phyloP scores from a whole-genome alignment of 139 green algal species.

The Diplosphaera chodatii region DNA sequence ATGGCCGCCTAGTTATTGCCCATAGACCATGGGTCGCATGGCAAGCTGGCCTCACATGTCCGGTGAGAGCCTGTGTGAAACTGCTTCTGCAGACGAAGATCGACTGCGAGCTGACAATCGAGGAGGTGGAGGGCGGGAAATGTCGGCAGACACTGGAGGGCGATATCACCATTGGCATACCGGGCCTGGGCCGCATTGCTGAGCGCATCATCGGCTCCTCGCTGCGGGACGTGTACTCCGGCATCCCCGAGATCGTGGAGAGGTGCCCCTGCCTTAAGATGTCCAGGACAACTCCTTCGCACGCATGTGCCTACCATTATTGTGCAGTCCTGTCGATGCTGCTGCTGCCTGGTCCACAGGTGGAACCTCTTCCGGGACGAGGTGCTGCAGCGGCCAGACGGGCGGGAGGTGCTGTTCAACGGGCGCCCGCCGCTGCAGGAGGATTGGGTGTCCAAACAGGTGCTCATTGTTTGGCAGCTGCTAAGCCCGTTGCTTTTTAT shows the following conservation, averaged over 20 bases:
- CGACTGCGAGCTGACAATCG: conserved; percentile 14
- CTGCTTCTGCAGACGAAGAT: neutral
- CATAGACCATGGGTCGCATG: too few species aligned
- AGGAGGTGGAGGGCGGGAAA: conserved; percentile 16
- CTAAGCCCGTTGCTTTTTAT: too few species aligned
- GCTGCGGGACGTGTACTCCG: conserved; percentile 23
- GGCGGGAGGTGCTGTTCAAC: conserved; percentile 21
- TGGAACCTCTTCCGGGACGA: conserved; percentile 28
- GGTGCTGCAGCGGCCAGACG: conserved; percentile 12
- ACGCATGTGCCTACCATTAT: too few species aligned
- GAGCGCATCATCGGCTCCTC: conserved; percentile 27
- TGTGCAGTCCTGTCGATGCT: neutral
- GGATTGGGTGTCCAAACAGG: neutral
- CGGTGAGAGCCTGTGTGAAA: neutral
- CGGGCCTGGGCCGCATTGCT: conserved; percentile 13
- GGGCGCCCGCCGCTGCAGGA: conserved; percentile 23
- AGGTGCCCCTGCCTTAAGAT: neutral
- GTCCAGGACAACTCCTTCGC: neutral
- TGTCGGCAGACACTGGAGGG: conserved; percentile 20
- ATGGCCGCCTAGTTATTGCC: too few species aligned
- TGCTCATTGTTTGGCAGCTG: neutral
- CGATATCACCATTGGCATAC: neutral
- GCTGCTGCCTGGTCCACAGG: neutral
- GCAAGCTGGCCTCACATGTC: too few species aligned
- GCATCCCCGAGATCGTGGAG: conserved; percentile 26